Conservation (phyloP, 192 early-diverging fungal species). For the Coemansia sp. region DNA sequence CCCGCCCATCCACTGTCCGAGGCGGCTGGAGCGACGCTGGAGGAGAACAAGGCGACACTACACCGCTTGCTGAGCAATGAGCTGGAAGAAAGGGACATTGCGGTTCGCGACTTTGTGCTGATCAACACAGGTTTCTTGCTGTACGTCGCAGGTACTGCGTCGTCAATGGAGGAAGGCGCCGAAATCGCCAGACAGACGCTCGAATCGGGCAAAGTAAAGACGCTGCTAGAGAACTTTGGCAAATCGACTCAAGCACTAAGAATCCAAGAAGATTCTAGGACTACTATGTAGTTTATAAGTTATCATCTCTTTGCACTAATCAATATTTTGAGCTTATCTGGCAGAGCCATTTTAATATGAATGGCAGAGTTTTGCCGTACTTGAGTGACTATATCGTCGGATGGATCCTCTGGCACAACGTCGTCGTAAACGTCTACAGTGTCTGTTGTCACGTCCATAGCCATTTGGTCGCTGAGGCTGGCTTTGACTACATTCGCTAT, state of each 20-base stretch:
- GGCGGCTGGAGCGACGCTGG: conserved; percentile 72
- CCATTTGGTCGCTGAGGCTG: conserved; percentile 61
- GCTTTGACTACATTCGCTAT: conserved; percentile 66
- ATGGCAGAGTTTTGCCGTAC: conserved; percentile 68
- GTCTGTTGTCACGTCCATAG: conserved; percentile 65
- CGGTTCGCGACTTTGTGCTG: conserved; percentile 86
- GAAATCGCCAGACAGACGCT: conserved; percentile 73
- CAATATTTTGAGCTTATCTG: conserved; percentile 9
- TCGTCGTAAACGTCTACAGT: conserved; percentile 79
- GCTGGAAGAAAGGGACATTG: conserved; percentile 58
- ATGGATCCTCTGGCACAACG: conserved; percentile 66
- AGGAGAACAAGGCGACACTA: conserved; percentile 72
- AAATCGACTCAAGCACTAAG: conserved; percentile 30
- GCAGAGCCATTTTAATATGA: conserved; percentile 63
- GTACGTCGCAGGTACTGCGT: conserved; percentile 73
- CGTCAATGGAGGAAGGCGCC: conserved; percentile 72
- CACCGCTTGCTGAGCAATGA: conserved; percentile 64
- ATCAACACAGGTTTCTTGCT: conserved; percentile 84
- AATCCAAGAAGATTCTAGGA: neutral
- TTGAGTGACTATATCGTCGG: conserved; percentile 61
- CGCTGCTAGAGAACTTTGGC: conserved; percentile 64
- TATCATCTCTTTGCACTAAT: conserved; percentile 17
- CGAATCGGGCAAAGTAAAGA: conserved; percentile 65
- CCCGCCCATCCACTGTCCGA: conserved; percentile 64
- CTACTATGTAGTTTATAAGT: neutral